Evolutionary conservation across 2,329 filamentous ascomycete species (phyloP), one percentile per base, ranked within the genome.

Genomic region (Neonectria punicea): DNA sequence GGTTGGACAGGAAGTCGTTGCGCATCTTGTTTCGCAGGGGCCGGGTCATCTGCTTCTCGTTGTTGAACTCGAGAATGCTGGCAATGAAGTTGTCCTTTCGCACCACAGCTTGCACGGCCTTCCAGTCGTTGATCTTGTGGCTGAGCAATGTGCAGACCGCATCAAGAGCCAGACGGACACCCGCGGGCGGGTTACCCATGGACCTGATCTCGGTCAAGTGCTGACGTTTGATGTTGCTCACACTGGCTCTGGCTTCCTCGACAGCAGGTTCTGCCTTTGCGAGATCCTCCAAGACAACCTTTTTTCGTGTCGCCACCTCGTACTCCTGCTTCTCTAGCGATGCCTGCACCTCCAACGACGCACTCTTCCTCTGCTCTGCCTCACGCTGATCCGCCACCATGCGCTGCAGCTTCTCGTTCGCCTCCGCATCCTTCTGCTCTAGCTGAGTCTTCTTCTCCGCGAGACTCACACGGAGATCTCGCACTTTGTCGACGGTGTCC

Each of bases 341-440:
- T 30, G 86, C 89, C 77, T 98, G 94, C 60, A 98, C 93, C 80
- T 98, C 92, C 16, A 98, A 82, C 9, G 95, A 98, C 16, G 92
- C 91, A 43, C 89, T 89, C 82, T 97, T 97, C 72, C 94, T 90
- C 81, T 96, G 92, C 78, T 99, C 95, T 1, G 96, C 96, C 82
- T 98, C 93, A 62, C 91, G 90, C 82, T 99, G 95, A 78, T 99
- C 95, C 25, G 93, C 93, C 72, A 99, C 90, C 96, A 99, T 99
- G 71, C 92, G 92, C 81, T 97, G 93, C 72, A 99, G 83, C 82
- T 99, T 99, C 81, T 98, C 94, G 72, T 98, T 97, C 46, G 97
- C 96, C 80, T 99, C 95, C 2, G 90, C 90, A 76, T 98, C 93
- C 82, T 99, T 99, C 78, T 90, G 91, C 79, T 98, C 94, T 8